These are phyloP conservation scores for Aechmea fasciata DNA, from an alignment of 176 grass and related monocot genomes.

Conservation along the genomic window DNA sequence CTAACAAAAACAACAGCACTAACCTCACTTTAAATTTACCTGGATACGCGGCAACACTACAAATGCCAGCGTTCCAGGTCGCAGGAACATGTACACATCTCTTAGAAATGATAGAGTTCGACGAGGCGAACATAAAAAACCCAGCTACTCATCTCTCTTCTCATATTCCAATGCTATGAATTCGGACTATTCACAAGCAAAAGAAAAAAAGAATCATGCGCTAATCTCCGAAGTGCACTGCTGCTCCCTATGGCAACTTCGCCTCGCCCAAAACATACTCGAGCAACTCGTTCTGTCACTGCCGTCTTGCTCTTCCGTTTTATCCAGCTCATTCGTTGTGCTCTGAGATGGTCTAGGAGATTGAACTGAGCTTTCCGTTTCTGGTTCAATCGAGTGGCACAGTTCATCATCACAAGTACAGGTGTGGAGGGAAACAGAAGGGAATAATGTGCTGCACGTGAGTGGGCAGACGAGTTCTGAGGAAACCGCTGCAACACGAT, in stretches of 20 bases:
- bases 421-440: slow-evolving; percentile 40
- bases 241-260: slow-evolving; percentile 93
- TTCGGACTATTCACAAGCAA: slow-evolving; percentile 28
- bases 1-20: slow-evolving; percentile 31
- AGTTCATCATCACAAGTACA: slow-evolving; percentile 64
- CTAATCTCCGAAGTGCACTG: slow-evolving; percentile 93
- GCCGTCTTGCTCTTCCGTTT: slow-evolving; percentile 42
- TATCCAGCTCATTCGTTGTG: slow-evolving; percentile 35
- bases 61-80: slow-evolving; percentile 8
- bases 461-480: slow-evolving; percentile 79
- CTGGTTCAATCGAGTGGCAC: slow-evolving; percentile 33
- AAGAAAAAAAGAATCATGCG: slow-evolving; percentile 35
- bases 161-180: slow-evolving; percentile 10
- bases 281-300: slow-evolving; percentile 65
- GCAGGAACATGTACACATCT: slow-evolving; percentile 24
- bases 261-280: slow-evolving; percentile 74
- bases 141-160: slow-evolving; percentile 3
- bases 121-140: background rate
- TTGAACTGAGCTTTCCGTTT: slow-evolving; percentile 34
- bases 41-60: slow-evolving; percentile 12
- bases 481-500: slow-evolving; percentile 63
- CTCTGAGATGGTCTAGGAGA: slow-evolving; percentile 34
- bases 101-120: slow-evolving; percentile 19
- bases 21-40: slow-evolving; percentile 22
- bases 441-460: slow-evolving; percentile 60